Base-by-base conservation (phyloP, 2,329 filamentous ascomycete species). In the Colletotrichum cuscutae region DNA sequence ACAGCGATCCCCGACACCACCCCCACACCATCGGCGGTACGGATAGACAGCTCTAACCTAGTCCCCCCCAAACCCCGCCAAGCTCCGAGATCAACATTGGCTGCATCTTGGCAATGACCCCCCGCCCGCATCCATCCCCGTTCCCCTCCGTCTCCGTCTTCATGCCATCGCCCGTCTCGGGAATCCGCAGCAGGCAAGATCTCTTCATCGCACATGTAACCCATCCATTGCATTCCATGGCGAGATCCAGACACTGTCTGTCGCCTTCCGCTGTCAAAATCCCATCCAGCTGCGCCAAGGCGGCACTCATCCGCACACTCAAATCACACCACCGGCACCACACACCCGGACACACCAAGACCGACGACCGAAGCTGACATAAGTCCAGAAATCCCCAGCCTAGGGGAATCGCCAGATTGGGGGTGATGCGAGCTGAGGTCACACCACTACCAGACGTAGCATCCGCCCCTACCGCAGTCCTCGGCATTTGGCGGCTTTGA, bases 361-460 rank as follows among this genome's bases (percentile, higher is more conserved):
- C 37, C 15, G 42, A 62, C 5, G 19, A 5, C 60, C 60, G 60
- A 62, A 19, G 42, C 60, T 62, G 60, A 52, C 60, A 62, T 62
- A 28, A 3, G 26, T 15, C 3, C 26, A 26, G 19, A 32, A 22
- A 46, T 12, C 42, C 59, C 26, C 7, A 37, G 12, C 28, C 5
- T 11, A 6, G 60, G 60, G 42, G 37, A 13, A 42, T 42, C 5
- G 13, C 37, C 37, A 42, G 37, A 9, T 30, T 26, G 46, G 60
- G 42, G n/a, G 24, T 4, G 19, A 22, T 63, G 19, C n/a, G 52
- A 32, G 60, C 42, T 24, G 28, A 35, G 28, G 46, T 24, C 42
- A 63, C 35, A 53, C 28, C n/a, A 22, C 42, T 28, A 22, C 19
- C 24, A 22, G 15, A n/a, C 26, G 5, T 37, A 13, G 52, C 42